phyloP scores from a whole-genome alignment of 176 grass and related monocot genomes.

The Oryza australiensis region DNA sequence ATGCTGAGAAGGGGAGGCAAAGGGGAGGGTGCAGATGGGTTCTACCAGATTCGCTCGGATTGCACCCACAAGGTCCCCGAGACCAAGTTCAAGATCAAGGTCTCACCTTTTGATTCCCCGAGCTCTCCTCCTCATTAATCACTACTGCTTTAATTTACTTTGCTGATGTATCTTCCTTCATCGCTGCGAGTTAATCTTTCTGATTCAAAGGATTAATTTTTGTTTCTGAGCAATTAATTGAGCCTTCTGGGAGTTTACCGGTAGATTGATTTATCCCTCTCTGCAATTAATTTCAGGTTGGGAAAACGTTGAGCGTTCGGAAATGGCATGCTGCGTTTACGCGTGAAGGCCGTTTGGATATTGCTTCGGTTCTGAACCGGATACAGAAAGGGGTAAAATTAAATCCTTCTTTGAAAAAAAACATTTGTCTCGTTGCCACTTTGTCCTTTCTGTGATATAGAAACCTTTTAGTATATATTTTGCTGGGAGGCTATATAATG shows the following conservation, averaged over 20 bases:
- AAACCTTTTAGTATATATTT: neutral
- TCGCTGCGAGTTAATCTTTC: neutral
- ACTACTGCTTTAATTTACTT: neutral
- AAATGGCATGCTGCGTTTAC: conserved; percentile 88
- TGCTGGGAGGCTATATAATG: neutral
- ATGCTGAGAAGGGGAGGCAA: conserved; percentile 48
- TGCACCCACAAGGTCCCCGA: conserved; percentile 58
- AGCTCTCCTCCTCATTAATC: neutral
- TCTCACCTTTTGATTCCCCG: conserved; percentile 15
- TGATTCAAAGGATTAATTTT: neutral
- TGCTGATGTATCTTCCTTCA: neutral
- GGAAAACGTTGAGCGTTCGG: conserved; percentile 79
- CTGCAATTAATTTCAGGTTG: conserved; percentile 45
- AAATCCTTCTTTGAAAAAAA: neutral
- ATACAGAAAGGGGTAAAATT: conserved; percentile 88
- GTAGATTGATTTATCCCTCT: neutral
- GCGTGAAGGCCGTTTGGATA: conserved; percentile 67
- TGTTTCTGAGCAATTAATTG: neutral
- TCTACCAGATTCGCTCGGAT: conserved; percentile 70
- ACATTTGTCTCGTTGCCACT: neutral
- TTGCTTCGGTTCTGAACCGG: conserved; percentile 72
- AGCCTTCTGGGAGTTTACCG: neutral
- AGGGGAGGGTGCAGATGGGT: conserved; percentile 46
- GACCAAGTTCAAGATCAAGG: conserved; percentile 95
- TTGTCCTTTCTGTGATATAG: neutral